phyloP scores from a whole-genome alignment of 805 yeast species.

The Blastobotrys robertii region DNA sequence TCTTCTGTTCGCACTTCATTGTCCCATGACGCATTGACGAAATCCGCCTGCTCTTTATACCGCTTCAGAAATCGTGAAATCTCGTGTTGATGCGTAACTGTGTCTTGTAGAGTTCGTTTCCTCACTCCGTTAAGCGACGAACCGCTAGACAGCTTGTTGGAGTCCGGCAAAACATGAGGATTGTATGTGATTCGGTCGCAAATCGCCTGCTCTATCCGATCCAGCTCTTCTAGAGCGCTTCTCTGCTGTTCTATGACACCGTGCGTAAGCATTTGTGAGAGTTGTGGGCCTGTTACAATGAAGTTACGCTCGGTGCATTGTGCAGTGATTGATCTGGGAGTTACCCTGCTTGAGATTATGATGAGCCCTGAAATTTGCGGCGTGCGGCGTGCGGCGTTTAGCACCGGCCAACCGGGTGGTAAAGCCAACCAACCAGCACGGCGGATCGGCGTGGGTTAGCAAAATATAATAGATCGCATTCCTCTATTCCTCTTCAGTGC shows the following conservation, averaged over 20 bases:
- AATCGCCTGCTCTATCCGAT: constrained; percentile 59
- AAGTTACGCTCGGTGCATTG: not conserved
- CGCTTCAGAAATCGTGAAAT: constrained; percentile 41
- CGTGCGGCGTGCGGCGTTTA: too few species aligned
- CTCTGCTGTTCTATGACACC: constrained; percentile 18
- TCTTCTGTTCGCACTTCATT: constrained; percentile 2
- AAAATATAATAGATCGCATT: too few species aligned
- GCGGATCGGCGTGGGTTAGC: too few species aligned
- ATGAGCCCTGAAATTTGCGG: too few species aligned
- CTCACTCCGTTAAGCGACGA: constrained; percentile 26
- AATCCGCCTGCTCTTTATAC: constrained; percentile 29
- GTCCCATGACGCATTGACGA: constrained; percentile 14
- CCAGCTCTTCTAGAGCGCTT: constrained; percentile 41
- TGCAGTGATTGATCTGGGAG: too few species aligned
- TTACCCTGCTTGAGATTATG: too few species aligned
- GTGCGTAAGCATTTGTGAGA: not conserved
- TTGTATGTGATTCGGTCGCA: constrained; percentile 47
- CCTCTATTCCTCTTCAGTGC: too few species aligned
- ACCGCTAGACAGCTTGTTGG: constrained; percentile 14
- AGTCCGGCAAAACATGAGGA: constrained; percentile 42
- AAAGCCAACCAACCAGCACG: too few species aligned
- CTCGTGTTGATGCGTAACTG: constrained; percentile 60
- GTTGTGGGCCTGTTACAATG: not conserved
- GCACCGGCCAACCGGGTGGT: too few species aligned
- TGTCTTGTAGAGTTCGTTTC: constrained; percentile 40